phyloP scores from a whole-genome alignment of 1,139 yeast genomes.

The Tardiomyces depauwii region DNA sequence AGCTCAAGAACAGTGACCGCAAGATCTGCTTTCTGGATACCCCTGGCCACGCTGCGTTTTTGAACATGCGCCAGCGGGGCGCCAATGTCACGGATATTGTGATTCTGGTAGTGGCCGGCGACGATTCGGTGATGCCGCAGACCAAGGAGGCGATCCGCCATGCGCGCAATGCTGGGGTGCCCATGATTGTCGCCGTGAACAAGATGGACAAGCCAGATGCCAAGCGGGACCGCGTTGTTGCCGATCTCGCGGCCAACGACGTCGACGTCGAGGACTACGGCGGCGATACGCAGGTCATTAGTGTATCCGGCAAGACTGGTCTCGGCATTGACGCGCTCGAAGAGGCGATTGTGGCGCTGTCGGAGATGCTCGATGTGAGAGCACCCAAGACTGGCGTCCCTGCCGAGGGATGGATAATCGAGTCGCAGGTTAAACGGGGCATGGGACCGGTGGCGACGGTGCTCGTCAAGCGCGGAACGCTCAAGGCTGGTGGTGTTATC shows the following conservation, averaged over 20 bases:
- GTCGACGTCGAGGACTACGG: conserved; percentile 89
- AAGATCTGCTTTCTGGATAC: conserved; percentile 86
- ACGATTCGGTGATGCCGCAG: conserved; percentile 97
- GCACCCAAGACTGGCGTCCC: conserved; percentile 42
- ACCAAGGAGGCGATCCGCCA: conserved; percentile 94
- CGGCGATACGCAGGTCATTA: conserved; percentile 87
- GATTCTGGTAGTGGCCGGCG: conserved; percentile 92
- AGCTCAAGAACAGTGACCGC: conserved; percentile 61
- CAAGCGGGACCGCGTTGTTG: conserved; percentile 59
- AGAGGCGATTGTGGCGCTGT: conserved; percentile 75
- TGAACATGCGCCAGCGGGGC: conserved; percentile 94
- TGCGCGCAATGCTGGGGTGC: conserved; percentile 74
- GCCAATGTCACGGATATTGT: conserved; percentile 91
- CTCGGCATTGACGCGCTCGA: conserved; percentile 80
- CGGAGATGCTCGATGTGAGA: conserved; percentile 72
- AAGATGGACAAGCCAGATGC: conserved; percentile 80
- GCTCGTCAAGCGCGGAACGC: conserved; percentile 66
- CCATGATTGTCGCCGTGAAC: conserved; percentile 83
- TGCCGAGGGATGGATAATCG: conserved; percentile 85
- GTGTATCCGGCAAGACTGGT: conserved; percentile 81
- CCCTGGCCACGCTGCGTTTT: conserved; percentile 96
- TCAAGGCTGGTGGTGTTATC: conserved; percentile 47
- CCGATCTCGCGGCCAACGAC: conserved; percentile 66
- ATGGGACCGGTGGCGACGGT: conserved; percentile 83
- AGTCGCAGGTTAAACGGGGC: conserved; percentile 73